phyloP scores from a whole-genome alignment of 176 grass and related monocot genomes.

The Olyra latifolia region DNA sequence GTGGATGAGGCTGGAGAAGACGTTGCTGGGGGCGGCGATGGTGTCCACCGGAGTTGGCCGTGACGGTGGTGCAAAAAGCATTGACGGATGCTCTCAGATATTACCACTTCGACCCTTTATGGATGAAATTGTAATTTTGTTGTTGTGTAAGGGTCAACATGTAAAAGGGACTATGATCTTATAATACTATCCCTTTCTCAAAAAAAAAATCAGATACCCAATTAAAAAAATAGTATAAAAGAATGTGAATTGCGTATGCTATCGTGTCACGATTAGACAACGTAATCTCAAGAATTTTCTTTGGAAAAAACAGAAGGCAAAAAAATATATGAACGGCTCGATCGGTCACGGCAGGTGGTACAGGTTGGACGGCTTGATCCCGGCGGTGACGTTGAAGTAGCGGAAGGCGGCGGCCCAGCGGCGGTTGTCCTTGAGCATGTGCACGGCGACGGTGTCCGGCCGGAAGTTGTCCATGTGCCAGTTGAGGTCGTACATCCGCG shows the following conservation, averaged over 20 bases:
- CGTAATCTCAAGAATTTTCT: not conserved
- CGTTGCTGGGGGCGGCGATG: no score
- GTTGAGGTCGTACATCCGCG: conserved; percentile 69
- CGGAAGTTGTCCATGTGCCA: conserved; percentile 50
- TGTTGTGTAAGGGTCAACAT: no score
- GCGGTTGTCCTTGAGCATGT: conserved; percentile 67
- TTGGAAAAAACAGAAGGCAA: not conserved
- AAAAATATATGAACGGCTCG: not conserved
- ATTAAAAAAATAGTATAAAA: not conserved
- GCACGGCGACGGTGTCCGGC: conserved; percentile 73
- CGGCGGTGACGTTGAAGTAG: conserved; percentile 71
- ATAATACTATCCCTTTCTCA: no score
- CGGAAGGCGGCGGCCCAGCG: conserved; percentile 58
- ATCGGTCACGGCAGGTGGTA: conserved; percentile 41
- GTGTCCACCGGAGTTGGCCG: no score
- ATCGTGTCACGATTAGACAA: not conserved
- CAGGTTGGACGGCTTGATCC: conserved; percentile 23
- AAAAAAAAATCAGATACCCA: not conserved
- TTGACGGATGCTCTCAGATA: no score
- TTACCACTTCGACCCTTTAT: no score
- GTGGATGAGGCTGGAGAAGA: no score
- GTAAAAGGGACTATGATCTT: no score
- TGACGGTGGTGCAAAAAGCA: no score
- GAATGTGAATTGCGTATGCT: conserved; percentile 27
- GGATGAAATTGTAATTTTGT: no score